Base-by-base conservation (phyloP, 306 rosid genomes). In the Betula pendula region DNA sequence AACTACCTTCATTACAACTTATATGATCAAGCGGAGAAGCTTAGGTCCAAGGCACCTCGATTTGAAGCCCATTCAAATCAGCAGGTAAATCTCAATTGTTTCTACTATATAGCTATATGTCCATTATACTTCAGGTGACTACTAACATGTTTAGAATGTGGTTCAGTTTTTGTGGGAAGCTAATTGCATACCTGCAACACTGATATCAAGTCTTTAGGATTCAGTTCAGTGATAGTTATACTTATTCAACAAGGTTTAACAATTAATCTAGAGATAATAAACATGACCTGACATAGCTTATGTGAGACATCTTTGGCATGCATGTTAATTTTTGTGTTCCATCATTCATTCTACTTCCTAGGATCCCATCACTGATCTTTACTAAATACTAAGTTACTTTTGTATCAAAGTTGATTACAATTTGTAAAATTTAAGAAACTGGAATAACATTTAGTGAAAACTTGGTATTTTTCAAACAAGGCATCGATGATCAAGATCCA, bases 21-120 rank as follows among this genome's bases (percentile, higher is more conserved):
- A 15, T 95, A 85, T 70, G 98, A 95, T 77, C 98, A 92, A 67
- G 98, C 98, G 1, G 98, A 95, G 85, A 95, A 95, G 87, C 79
- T 95, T 87, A 90, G 98, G 88, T 95, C 98, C 65, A 95, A 95
- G 87, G 98, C 97, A 76, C 98, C 98, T 9, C 92, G 97, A 76
- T 95, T 95, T 84, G 98, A 92, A 80, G 98, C 97, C 71, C 98
- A 95, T 81, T 95, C 98, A 60, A 95, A 95, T 82, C 97, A 95
- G 88, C 98, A 95, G 97, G 98, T 90, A 35, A 65, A n/a, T 38
- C 11, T 17, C 7, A 19, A 65, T 65, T 19, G 12, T 65, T 72
- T 48, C 22, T 19, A 47, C 40, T 29, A 8, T 49, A 0, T n/a
- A 24, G 49, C 27, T 80, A 31, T 70, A 13, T 52, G 19, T 19